These are phyloP conservation scores for Papiliotrema laurentii DNA, from an alignment of 1,284 basidiomycete genomes.

Conservation along the genomic window DNA sequence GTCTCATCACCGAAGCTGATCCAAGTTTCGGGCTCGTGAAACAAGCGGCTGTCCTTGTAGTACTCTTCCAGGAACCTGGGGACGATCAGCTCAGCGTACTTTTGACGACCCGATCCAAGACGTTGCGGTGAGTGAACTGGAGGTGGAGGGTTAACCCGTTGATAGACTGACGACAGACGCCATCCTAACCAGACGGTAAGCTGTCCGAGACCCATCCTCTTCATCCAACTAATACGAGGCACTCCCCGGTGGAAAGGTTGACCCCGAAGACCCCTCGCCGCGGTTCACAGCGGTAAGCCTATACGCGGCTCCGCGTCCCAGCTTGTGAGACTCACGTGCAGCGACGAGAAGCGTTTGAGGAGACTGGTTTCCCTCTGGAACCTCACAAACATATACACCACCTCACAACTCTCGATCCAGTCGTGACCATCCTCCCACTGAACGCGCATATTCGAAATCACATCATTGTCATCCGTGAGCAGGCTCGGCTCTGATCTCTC, in stretches of 20 bases:
- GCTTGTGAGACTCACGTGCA: constrained; percentile 34
- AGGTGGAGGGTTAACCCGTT: constrained; percentile 2
- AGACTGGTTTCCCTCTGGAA: constrained; percentile 63
- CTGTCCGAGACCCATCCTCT: not conserved
- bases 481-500: not conserved
- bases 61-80: constrained; percentile 65
- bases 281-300: constrained; percentile 67
- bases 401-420: constrained; percentile 65
- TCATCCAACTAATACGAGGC: constrained; percentile 47
- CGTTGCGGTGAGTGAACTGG: constrained; percentile 52
- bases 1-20: constrained; percentile 6
- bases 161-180: constrained; percentile 13
- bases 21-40: constrained; percentile 38
- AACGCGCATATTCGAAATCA: constrained; percentile 44
- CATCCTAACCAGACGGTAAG: constrained; percentile 38
- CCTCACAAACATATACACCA: constrained; percentile 57
- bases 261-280: constrained; percentile 30
- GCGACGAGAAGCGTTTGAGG: constrained; percentile 76
- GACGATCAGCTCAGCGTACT: constrained; percentile 61
- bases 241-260: constrained; percentile 70
- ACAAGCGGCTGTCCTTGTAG: constrained; percentile 67
- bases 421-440: constrained; percentile 67
- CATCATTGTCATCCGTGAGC: constrained; percentile 46
- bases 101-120: constrained; percentile 75
- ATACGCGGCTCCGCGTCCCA: not conserved